Conservation (phyloP, 2,329 filamentous ascomycete species). For the Colletotrichum liaoningense region DNA sequence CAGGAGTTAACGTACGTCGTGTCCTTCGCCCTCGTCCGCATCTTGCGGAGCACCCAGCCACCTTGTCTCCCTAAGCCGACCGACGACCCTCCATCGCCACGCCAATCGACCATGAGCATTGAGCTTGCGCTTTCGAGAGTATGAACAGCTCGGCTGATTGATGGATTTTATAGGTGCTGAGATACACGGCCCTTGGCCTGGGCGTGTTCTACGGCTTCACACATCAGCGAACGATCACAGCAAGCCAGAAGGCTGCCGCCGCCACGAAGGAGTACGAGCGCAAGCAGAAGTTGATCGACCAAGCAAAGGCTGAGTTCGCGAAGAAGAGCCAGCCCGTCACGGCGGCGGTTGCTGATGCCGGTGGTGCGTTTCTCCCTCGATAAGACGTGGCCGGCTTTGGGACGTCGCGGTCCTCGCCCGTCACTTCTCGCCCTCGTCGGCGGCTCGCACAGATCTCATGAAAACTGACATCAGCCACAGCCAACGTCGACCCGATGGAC, state of each 20-base stretch:
- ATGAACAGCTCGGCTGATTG: slow-evolving; percentile 41
- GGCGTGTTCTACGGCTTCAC: slow-evolving; percentile 96
- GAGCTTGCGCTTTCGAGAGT: background rate
- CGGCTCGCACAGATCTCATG: background rate
- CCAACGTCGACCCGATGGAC: slow-evolving; percentile 81
- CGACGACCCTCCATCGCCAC: slow-evolving; percentile 27
- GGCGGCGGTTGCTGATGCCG: slow-evolving; percentile 24
- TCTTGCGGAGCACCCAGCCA: slow-evolving; percentile 18
- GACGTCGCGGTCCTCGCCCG: background rate
- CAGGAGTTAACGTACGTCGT: slow-evolving; percentile 74
- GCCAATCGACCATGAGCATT: background rate
- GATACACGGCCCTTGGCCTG: slow-evolving; percentile 92
- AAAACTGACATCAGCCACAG: slow-evolving; percentile 51
- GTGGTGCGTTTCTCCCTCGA: slow-evolving; percentile 20
- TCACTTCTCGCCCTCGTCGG: background rate
- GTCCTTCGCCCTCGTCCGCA: slow-evolving; percentile 32
- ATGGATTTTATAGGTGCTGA: slow-evolving; percentile 78
- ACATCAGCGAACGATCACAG: slow-evolving; percentile 86
- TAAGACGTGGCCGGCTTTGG: background rate
- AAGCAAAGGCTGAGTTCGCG: slow-evolving; percentile 91
- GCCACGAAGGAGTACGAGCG: slow-evolving; percentile 87
- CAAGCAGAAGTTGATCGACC: slow-evolving; percentile 90
- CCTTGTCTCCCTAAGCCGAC: slow-evolving; percentile 24
- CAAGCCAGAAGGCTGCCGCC: slow-evolving; percentile 76
- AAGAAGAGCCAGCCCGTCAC: slow-evolving; percentile 74